Base-by-base conservation (phyloP, 2,329 filamentous ascomycete species). In the Trichoderma aggressivum region DNA sequence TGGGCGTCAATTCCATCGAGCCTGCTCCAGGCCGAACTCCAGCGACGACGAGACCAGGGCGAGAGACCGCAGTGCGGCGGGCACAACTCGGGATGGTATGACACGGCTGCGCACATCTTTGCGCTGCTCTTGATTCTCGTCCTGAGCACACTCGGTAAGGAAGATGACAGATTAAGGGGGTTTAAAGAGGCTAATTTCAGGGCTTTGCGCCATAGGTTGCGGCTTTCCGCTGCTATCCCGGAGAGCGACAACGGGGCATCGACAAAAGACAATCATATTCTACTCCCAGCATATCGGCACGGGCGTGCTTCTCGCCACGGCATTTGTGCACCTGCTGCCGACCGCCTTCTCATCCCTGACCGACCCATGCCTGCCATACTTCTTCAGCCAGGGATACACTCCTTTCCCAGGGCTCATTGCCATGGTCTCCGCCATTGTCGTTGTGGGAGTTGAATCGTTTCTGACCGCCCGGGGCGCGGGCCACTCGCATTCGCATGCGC, bases 371-470 rank as follows among this genome's bases (percentile, higher is more conserved):
- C 88, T 97, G 0, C 92, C 94, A 10, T 84, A 87, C 71, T 91
- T 94, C 78, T 97, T 94, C 87, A 95, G 88, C 79, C 78, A 91
- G 73, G 87, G 88, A n/a, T 97, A 96, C 79, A 88, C 86, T 60
- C 92, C 93, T 7, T 90, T 97, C 79, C 90, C 93, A 0, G 94
- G 94, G 2, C 85, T 96, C 61, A 88, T 97, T 60, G 92, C 93
- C 70, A 95, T 97, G 92, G 81, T 90, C 11, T 90, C 92, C 12
- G 92, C 93, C n/a, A 86, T 97, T 72, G 83, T 92, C 5, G 94
- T 98, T 3, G 93, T 97, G 7, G 88, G 89, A 2, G 87, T 98
- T 66, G 95, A 98, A 80, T 97, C 96, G 82, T 94, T 94, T 79
- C 90, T 98, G 75, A 94, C 94, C 0, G 92, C 91, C 2, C 82